A percentile compares a stretch with the other conserved stretches of the same genome.
Conservation (phyloP, 768 basidiomycete genomes). For the Tephrocybe sp. region DNA sequence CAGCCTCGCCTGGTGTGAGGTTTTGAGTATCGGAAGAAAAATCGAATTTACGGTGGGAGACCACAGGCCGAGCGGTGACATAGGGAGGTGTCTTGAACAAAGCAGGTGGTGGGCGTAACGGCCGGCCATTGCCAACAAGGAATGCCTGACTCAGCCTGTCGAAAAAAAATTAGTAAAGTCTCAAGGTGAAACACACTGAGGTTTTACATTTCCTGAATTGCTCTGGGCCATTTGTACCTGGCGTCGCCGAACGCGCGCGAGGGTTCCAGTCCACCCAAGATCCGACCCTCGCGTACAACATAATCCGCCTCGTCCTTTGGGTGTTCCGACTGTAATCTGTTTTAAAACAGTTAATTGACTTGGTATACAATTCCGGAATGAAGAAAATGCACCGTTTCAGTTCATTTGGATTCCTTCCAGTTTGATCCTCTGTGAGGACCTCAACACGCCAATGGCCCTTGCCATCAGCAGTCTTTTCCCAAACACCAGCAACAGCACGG, state of each 20-base stretch:
- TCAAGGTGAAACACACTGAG: not conserved
- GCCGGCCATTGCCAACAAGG: conserved; percentile 56
- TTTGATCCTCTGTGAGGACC: conserved; percentile 95
- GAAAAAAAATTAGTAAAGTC: conserved; percentile 2
- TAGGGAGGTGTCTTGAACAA: conserved; percentile 89
- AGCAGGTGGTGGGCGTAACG: conserved; percentile 57
- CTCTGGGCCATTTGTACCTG: conserved; percentile 82
- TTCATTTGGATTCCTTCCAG: conserved; percentile 87
- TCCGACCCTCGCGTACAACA: conserved; percentile 77
- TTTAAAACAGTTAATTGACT: not conserved
- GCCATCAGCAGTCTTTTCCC: conserved; percentile 65
- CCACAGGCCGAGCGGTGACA: conserved; percentile 80
- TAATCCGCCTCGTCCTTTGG: conserved; percentile 68
- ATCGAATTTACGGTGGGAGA: conserved; percentile 70
- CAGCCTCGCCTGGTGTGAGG: conserved; percentile 23
- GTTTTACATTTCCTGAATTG: conserved; percentile 67
- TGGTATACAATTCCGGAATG: not conserved
- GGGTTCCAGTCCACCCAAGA: conserved; percentile 87
- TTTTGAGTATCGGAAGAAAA: conserved; percentile 37
- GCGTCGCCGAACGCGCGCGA: conserved; percentile 87
- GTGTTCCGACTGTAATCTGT: conserved; percentile 79
- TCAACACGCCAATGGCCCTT: conserved; percentile 86
- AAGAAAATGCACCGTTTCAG: conserved; percentile 58
- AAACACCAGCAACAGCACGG: conserved; percentile 92
- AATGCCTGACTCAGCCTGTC: conserved; percentile 57